These are phyloP conservation scores for Prunus padus DNA, from an alignment of 306 rosid species.

Conservation along the genomic window DNA sequence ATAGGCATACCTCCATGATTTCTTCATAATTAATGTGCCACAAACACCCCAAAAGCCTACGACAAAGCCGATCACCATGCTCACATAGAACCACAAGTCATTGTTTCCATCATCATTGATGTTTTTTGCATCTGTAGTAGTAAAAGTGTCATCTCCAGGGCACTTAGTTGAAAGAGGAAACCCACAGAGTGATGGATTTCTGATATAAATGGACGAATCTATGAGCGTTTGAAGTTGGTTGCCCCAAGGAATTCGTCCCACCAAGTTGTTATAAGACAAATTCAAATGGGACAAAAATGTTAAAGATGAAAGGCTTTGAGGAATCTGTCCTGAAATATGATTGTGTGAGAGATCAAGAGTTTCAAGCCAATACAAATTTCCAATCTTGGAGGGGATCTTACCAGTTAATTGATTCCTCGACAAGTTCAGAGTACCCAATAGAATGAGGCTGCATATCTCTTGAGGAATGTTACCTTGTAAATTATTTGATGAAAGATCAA, in stretches of 20 bases:
- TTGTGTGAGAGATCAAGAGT: neutral
- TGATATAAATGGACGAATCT: neutral
- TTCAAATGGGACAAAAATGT: slow-evolving; percentile 6
- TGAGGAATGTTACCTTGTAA: neutral
- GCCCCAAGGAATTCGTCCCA: slow-evolving; percentile 7
- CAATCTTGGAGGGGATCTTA: neutral
- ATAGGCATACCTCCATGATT: neutral
- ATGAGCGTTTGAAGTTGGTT: slow-evolving; percentile 1
- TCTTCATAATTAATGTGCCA: neutral
- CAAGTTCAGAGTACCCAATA: neutral
- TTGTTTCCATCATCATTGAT: neutral
- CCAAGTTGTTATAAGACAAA: slow-evolving; percentile 16
- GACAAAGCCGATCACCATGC: neutral
- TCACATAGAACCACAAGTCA: neutral
- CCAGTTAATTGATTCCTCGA: neutral
- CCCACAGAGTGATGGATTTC: slow-evolving; percentile 13
- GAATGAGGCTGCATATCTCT: neutral
- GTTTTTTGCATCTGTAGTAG: neutral
- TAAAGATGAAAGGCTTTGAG: neutral
- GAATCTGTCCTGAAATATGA: neutral
- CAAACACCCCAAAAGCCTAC: neutral
- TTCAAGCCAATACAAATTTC: neutral
- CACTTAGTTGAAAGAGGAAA: neutral
- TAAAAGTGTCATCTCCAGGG: neutral
- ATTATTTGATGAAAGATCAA: neutral